These are phyloP conservation scores for Oryza officinalis DNA, from an alignment of 176 grass and related monocot genomes.

Conservation along the genomic window DNA sequence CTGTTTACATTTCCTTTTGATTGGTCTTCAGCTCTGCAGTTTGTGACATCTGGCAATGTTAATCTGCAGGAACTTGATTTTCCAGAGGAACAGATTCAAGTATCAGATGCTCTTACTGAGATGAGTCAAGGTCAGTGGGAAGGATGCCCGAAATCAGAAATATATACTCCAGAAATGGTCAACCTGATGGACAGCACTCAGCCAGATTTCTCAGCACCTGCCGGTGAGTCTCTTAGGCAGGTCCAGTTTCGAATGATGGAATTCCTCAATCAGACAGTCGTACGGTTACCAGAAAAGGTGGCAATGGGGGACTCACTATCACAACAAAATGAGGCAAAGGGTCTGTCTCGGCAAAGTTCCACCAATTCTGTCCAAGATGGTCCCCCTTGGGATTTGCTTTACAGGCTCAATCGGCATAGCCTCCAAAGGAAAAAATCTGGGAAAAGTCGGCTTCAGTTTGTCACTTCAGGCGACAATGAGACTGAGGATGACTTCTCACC, in stretches of 20 bases:
- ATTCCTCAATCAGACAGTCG: slow-evolving; percentile 65
- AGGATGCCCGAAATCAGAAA: slow-evolving; percentile 69
- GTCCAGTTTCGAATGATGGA: slow-evolving; percentile 80
- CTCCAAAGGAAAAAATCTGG: slow-evolving; percentile 78
- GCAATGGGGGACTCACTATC: slow-evolving; percentile 44
- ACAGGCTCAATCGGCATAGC: slow-evolving; percentile 65
- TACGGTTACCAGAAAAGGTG: slow-evolving; percentile 85
- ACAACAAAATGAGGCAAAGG: slow-evolving; percentile 63
- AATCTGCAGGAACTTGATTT: slow-evolving; percentile 82
- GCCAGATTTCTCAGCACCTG: slow-evolving; percentile 79
- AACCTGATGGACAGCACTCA: slow-evolving; percentile 69
- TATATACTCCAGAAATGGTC: slow-evolving; percentile 75
- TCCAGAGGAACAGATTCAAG: slow-evolving; percentile 72
- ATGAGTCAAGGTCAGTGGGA: slow-evolving; percentile 94
- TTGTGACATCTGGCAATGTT: background rate
- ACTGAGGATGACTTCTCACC: slow-evolving; percentile 69
- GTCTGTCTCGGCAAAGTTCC: slow-evolving; percentile 65
- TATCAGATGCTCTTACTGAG: slow-evolving; percentile 72
- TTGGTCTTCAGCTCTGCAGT: background rate
- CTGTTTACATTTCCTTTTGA: background rate
- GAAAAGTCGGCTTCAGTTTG: slow-evolving; percentile 87
- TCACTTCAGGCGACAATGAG: slow-evolving; percentile 68
- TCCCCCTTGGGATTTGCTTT: slow-evolving; percentile 55
- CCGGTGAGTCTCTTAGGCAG: slow-evolving; percentile 82
- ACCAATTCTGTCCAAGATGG: slow-evolving; percentile 71